Percentiles rank a stretch among this genome's conserved stretches.
Conservation (phyloP, 1,284 basidiomycete species). For the Butyriboletus appendiculatus region DNA sequence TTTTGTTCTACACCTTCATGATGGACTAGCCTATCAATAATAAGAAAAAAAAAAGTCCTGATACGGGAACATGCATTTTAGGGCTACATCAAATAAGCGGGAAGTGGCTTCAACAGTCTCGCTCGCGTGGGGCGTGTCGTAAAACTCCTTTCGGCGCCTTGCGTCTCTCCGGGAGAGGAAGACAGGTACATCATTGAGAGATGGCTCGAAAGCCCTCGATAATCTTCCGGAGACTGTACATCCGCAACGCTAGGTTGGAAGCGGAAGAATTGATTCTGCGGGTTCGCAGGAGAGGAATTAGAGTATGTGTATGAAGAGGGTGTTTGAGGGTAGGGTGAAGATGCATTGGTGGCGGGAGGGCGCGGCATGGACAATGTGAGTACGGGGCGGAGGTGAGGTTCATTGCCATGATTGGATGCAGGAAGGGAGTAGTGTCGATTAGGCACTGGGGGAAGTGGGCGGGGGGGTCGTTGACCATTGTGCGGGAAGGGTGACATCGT, state of each 20-base stretch:
- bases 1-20: not conserved
- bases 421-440: slow-evolving; percentile 30
- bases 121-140: slow-evolving; percentile 3
- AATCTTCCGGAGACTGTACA: not conserved
- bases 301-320: slow-evolving; percentile 8
- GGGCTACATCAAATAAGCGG: slow-evolving; percentile 24
- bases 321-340: slow-evolving; percentile 3
- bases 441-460: not conserved
- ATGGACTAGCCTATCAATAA: not conserved
- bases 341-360: not conserved
- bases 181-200: slow-evolving; percentile 21
- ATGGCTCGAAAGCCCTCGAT: slow-evolving; percentile 14
- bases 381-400: not conserved
- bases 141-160: not conserved
- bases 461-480: not conserved
- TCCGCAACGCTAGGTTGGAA: not conserved
- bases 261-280: not conserved
- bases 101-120: slow-evolving; percentile 23
- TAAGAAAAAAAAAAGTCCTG: not conserved
- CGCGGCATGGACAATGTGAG: slow-evolving; percentile 2
- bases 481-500: slow-evolving; percentile 6
- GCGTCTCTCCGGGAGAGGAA: slow-evolving; percentile 12
- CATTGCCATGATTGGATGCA: slow-evolving; percentile 11
- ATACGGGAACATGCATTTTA: slow-evolving; percentile 5
- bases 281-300: not conserved